Conservation (phyloP, 495 filamentous ascomycete genomes). For the Xylaria palmicola region DNA sequence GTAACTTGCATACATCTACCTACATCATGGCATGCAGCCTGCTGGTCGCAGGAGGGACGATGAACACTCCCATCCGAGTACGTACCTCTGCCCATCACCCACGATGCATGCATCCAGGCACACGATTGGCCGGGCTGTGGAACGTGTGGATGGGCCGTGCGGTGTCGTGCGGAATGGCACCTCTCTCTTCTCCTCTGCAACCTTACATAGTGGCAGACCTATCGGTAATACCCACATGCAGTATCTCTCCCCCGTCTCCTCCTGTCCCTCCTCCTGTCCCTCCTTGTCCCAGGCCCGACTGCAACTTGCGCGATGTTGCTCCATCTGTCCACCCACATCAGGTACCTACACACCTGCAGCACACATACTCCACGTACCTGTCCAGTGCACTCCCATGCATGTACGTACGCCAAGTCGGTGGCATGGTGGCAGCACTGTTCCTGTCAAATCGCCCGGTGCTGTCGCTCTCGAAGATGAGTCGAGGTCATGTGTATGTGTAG, state of each 20-base stretch:
- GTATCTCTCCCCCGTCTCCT: background rate
- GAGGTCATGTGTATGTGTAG: too few species aligned
- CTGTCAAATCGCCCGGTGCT: too few species aligned
- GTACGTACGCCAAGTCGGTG: too few species aligned
- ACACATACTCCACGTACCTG: background rate
- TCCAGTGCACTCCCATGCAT: background rate
- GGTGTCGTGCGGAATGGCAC: constrained; percentile 11
- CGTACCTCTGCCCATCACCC: background rate
- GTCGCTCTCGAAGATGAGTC: too few species aligned
- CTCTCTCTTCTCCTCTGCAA: background rate
- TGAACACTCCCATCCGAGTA: too few species aligned
- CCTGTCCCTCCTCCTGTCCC: too few species aligned
- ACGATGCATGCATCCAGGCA: constrained; percentile 8
- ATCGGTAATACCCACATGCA: background rate
- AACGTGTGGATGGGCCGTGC: constrained; percentile 15
- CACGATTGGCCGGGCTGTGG: constrained; percentile 15
- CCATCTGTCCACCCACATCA: background rate
- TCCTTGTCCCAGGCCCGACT: background rate
- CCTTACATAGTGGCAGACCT: too few species aligned
- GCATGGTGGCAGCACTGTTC: too few species aligned
- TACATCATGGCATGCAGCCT: constrained; percentile 16
- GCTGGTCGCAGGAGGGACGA: constrained; percentile 9
- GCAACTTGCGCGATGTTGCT: background rate
- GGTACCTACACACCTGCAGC: background rate
- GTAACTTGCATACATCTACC: too few species aligned